Conservation (phyloP, 148 eudicot genomes). For the Chenopodium berlandieri region DNA sequence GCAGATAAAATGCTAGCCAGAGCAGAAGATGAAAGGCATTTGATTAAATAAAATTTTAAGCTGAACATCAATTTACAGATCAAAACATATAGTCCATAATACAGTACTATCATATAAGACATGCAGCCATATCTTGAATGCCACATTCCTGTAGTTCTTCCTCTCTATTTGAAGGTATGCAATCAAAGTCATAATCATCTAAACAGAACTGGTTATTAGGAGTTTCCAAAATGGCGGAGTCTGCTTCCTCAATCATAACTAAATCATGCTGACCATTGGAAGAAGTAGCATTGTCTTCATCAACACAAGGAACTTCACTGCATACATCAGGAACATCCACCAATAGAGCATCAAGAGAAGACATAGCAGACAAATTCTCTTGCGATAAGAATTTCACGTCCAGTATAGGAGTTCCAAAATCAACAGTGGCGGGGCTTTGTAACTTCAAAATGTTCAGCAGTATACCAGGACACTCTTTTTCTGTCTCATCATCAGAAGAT, state of each 20-base stretch:
- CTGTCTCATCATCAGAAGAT: conserved; percentile 18
- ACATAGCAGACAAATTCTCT: conserved; percentile 23
- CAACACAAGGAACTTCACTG: conserved; percentile 22
- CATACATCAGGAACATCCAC: conserved; percentile 28
- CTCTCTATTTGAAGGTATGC: conserved; percentile 24
- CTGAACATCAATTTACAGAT: conserved; percentile 20
- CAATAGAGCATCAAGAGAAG: conserved; percentile 55
- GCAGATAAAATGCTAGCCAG: conserved; percentile 13
- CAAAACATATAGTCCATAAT: neutral
- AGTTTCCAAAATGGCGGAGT: conserved; percentile 11
- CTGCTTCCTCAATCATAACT: conserved; percentile 25
- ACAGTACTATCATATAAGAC: conserved; percentile 34
- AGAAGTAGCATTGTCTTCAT: conserved; percentile 23
- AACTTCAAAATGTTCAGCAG: conserved; percentile 27
- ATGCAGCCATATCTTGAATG: conserved; percentile 21
- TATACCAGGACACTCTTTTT: conserved; percentile 26
- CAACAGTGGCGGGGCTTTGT: conserved; percentile 36
- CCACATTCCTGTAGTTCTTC: conserved; percentile 19
- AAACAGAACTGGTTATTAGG: conserved; percentile 33
- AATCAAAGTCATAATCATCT: conserved; percentile 23
- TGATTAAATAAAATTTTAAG: neutral
- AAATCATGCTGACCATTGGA: conserved; percentile 24
- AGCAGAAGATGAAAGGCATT: neutral
- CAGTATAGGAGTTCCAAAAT: conserved; percentile 67
- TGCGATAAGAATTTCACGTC: conserved; percentile 64